phyloP scores from a whole-genome alignment of 441 rosid genomes.

The Populus hybrid region DNA sequence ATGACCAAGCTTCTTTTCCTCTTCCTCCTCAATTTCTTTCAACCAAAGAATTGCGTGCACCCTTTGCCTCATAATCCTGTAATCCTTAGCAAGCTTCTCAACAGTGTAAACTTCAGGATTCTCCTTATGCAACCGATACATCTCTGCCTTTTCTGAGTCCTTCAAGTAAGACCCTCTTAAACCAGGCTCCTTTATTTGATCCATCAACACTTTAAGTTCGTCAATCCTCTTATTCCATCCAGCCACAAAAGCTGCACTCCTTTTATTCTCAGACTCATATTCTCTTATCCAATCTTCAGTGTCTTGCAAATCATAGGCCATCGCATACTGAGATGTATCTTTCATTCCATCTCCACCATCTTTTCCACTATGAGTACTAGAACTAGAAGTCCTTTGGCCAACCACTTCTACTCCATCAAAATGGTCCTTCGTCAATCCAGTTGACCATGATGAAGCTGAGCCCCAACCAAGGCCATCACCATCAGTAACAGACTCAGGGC shows the following conservation, averaged over 20 bases:
- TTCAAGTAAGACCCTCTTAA: slow-evolving; percentile 80
- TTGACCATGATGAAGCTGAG: slow-evolving; percentile 71
- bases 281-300: background rate
- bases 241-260: slow-evolving; percentile 24
- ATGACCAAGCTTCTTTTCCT: slow-evolving; percentile 76
- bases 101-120: slow-evolving; percentile 73
- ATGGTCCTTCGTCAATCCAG: slow-evolving; percentile 77
- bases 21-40: slow-evolving; percentile 80
- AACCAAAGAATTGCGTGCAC: slow-evolving; percentile 92
- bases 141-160: slow-evolving; percentile 85
- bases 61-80: slow-evolving; percentile 86
- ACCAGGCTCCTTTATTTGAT: slow-evolving; percentile 82
- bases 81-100: slow-evolving; percentile 81
- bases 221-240: slow-evolving; percentile 32
- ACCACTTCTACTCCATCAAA: slow-evolving; percentile 59
- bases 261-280: background rate
- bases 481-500: slow-evolving; percentile 13
- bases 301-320: background rate
- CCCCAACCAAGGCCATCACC: slow-evolving; percentile 62
- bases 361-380: slow-evolving; percentile 15
- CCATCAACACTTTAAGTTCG: slow-evolving; percentile 51
- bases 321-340: background rate
- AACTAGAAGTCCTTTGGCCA: slow-evolving; percentile 28
- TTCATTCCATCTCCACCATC: slow-evolving; percentile 30
- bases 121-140: slow-evolving; percentile 82